These are phyloP conservation scores for Phytopythium oedochilum DNA, from an alignment of 352 stramenopile species.

Conservation along the genomic window DNA sequence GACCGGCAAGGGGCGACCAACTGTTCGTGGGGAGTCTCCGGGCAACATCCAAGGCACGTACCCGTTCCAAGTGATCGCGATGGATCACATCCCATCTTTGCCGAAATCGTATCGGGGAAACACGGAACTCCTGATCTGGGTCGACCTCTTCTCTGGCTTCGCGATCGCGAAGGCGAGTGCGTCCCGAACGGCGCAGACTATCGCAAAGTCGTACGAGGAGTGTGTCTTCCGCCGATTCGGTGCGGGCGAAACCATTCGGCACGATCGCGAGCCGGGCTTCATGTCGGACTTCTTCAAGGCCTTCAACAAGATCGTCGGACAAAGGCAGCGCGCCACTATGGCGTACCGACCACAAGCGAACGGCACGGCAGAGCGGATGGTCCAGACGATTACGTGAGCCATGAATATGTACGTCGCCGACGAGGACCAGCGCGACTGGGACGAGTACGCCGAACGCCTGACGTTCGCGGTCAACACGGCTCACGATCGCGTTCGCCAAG, in stretches of 20 bases:
- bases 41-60: constrained; percentile 8
- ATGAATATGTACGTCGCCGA: constrained; percentile 8
- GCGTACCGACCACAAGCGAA: constrained; percentile 15
- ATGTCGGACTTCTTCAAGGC: constrained; percentile 8
- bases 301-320: constrained; percentile 5
- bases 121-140: constrained; percentile 4
- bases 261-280: constrained; percentile 11
- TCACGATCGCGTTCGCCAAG: neutral
- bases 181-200: neutral
- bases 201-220: neutral
- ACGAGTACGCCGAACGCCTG: constrained; percentile 10
- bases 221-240: constrained; percentile 12
- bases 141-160: neutral
- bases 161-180: neutral
- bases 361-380: constrained; percentile 6
- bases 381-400: constrained; percentile 5
- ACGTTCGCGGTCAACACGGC: constrained; percentile 14
- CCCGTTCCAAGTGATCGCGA: constrained; percentile 8
- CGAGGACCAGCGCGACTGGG: constrained; percentile 12
- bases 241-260: constrained; percentile 9
- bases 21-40: constrained; percentile 4
- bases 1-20: neutral
- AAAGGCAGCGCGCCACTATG: constrained; percentile 1
- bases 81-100: constrained; percentile 14
- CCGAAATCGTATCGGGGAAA: constrained; percentile 4